Percentiles rank a stretch among this genome's conserved stretches.
Conservation (phyloP, 2,329 filamentous ascomycete genomes). For the Scedosporium apiospermum region DNA sequence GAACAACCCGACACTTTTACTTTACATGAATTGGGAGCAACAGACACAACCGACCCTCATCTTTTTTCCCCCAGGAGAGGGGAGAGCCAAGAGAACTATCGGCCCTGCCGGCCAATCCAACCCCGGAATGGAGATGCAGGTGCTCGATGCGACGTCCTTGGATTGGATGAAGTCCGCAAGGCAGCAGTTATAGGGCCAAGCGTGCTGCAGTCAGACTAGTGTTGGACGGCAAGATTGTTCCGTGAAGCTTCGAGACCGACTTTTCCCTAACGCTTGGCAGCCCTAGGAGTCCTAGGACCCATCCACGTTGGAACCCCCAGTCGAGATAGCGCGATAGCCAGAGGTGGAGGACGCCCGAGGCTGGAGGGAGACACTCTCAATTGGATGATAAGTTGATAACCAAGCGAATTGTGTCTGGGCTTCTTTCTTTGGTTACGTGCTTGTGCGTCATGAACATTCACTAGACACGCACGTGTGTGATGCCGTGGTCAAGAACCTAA, state of each 20-base stretch:
- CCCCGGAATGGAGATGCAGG: neutral
- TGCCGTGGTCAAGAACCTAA: too few relatives aligned
- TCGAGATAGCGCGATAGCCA: neutral
- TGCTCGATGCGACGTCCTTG: neutral
- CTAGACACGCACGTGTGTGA: too few relatives aligned
- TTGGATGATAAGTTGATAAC: too few relatives aligned
- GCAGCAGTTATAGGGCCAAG: neutral
- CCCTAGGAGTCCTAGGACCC: neutral
- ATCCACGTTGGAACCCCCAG: neutral
- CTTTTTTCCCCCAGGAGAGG: neutral
- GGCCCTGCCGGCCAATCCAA: neutral
- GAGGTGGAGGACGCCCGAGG: neutral
- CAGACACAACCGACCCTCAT: neutral
- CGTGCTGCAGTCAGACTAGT: constrained; percentile 3
- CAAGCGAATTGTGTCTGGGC: too few relatives aligned
- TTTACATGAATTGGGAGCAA: neutral
- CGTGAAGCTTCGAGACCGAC: constrained; percentile 4
- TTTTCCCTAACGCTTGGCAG: neutral
- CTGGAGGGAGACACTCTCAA: neutral
- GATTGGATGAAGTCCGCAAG: constrained; percentile 4
- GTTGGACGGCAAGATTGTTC: neutral
- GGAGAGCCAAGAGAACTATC: neutral
- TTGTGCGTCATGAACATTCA: too few relatives aligned
- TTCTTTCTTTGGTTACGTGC: too few relatives aligned
- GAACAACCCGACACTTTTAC: neutral